phyloP scores from a whole-genome alignment of 2,329 filamentous ascomycete species.

The Diaporthe citrichinensis region DNA sequence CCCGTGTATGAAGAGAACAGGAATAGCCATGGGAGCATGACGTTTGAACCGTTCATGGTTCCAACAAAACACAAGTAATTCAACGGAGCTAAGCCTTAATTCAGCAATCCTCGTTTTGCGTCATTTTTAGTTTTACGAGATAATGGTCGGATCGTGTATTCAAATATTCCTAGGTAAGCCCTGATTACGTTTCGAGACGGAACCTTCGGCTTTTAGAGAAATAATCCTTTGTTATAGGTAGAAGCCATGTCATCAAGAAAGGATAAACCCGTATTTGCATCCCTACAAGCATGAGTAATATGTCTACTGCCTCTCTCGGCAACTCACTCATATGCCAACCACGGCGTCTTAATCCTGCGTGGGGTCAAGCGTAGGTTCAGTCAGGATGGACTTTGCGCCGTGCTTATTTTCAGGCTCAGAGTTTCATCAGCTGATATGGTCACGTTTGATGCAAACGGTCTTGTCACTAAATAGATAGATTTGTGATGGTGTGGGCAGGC shows the following conservation, averaged over 20 bases:
- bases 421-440: neutral
- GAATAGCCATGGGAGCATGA: too few relatives aligned
- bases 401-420: neutral
- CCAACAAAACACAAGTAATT: too few relatives aligned
- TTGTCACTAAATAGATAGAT: neutral
- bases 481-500: neutral
- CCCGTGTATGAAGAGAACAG: too few relatives aligned
- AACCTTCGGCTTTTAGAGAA: too few relatives aligned
- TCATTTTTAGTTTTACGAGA: too few relatives aligned
- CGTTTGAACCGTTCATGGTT: too few relatives aligned
- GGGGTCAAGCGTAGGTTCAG: neutral
- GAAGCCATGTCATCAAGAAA: neutral
- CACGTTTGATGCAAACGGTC: neutral
- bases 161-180: neutral
- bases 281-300: neutral
- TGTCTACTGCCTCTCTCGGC: neutral
- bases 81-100: too few relatives aligned
- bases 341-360: neutral
- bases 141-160: neutral
- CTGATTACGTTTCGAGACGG: neutral
- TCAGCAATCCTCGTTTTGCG: neutral
- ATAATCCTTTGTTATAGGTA: neutral
- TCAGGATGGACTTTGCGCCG: neutral
- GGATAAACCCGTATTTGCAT: neutral
- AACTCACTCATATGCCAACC: accelerated